Evolutionary conservation across 1,284 basidiomycete genomes (phyloP).

Genomic region (Termitomyces sp.): DNA sequence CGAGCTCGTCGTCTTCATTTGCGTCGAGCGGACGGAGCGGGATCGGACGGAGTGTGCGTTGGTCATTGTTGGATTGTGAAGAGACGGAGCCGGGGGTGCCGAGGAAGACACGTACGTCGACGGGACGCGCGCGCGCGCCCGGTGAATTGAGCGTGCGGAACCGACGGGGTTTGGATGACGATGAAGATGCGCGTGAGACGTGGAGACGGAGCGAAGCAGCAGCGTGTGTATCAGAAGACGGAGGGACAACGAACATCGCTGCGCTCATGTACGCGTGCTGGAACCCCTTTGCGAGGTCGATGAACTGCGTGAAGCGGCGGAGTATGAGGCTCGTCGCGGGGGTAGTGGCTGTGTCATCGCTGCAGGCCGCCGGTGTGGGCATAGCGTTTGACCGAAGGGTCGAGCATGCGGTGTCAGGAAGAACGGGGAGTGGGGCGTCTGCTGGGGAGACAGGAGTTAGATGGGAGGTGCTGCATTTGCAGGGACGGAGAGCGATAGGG

Average conservation of each 20-base stretch:
- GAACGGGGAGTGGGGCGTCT: conserved; percentile 21
- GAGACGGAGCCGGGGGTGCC: neutral
- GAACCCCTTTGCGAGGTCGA: conserved; percentile 50
- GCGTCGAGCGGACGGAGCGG: neutral
- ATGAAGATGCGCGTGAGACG: neutral
- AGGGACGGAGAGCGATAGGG: neutral
- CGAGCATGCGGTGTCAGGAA: neutral
- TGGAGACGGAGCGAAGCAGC: conserved; percentile 1
- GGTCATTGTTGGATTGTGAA: neutral
- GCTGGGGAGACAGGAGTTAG: conserved; percentile 21
- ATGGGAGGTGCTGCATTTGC: conserved; percentile 7
- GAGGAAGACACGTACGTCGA: conserved; percentile 19
- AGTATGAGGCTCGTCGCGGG: conserved; percentile 28
- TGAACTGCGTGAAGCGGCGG: conserved; percentile 39
- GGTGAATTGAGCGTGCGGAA: conserved; percentile 27
- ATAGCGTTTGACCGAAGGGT: neutral
- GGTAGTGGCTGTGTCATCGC: neutral
- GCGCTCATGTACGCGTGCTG: conserved; percentile 52
- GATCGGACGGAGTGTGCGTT: neutral
- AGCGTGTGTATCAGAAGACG: conserved; percentile 14
- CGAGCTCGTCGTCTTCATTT: neutral
- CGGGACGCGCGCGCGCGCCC: conserved; percentile 39
- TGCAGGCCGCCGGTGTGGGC: neutral
- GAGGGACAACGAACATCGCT: conserved; percentile 39
- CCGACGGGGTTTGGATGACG: conserved; percentile 4